Percentiles rank a stretch among this genome's conserved stretches.
Evolutionary conservation across 495 filamentous ascomycete genomes (phyloP).

Genomic region (Tuber magnatum): DNA sequence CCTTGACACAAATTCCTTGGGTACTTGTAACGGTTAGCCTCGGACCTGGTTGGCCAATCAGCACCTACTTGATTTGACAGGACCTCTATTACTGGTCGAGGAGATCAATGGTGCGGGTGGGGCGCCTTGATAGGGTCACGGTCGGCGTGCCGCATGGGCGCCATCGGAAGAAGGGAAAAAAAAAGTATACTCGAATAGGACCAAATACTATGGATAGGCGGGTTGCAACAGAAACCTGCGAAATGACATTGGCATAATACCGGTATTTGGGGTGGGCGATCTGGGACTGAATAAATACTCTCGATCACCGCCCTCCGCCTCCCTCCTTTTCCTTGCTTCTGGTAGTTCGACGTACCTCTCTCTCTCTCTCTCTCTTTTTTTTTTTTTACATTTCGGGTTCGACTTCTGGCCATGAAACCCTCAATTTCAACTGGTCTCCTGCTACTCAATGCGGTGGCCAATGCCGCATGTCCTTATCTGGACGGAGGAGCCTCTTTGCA

Average conservation of each 20-base stretch:
- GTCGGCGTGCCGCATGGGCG: background rate
- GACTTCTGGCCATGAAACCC: slow-evolving; percentile 20
- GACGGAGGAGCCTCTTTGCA: slow-evolving; percentile 25
- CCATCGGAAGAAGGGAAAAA: background rate
- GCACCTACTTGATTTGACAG: background rate
- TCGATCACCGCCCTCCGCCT: background rate
- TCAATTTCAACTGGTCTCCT: slow-evolving; percentile 22
- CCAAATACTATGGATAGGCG: background rate
- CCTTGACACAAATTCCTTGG: background rate
- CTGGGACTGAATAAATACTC: slow-evolving; percentile 24
- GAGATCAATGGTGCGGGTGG: background rate
- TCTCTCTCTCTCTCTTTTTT: too few relatives aligned
- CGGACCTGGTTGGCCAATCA: background rate
- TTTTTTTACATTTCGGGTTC: slow-evolving; percentile 11
- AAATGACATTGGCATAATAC: background rate
- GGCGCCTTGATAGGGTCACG: background rate
- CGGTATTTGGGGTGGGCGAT: background rate
- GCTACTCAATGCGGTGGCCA: slow-evolving; percentile 32
- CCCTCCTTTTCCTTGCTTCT: background rate
- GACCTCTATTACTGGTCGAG: background rate
- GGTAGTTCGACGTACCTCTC: slow-evolving; percentile 4
- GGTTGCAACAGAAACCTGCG: background rate
- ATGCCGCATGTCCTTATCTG: slow-evolving; percentile 39
- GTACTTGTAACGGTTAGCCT: background rate
- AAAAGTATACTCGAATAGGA: background rate